Conservation (phyloP, 306 rosid genomes). For the Quercus dentata region DNA sequence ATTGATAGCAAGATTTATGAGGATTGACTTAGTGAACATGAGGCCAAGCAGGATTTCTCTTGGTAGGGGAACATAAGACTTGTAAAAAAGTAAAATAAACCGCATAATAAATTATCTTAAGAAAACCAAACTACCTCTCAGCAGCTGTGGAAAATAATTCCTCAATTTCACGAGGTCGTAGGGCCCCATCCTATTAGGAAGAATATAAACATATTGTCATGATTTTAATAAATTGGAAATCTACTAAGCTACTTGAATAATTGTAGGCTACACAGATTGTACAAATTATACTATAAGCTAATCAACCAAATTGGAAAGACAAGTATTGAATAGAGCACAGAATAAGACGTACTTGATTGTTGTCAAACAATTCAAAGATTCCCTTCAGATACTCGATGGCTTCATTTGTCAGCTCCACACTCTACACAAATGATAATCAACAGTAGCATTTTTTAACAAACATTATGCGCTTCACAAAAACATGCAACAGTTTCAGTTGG, state of each 20-base stretch:
- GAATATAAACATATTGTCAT: conserved; percentile 14
- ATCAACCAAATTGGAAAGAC: background rate
- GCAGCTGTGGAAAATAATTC: conserved; percentile 98
- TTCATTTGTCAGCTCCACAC: conserved; percentile 94
- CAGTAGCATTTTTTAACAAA: conserved; percentile 8
- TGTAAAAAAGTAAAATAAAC: conserved; percentile 5
- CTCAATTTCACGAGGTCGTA: conserved; percentile 78
- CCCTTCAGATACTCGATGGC: conserved; percentile 79
- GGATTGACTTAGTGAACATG: background rate
- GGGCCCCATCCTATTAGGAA: conserved; percentile 67
- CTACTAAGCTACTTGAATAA: conserved; percentile 5
- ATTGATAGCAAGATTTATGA: background rate
- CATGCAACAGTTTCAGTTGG: background rate
- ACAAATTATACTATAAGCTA: background rate
- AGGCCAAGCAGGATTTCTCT: background rate
- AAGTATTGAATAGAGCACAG: conserved; percentile 2
- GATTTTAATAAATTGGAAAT: conserved; percentile 7
- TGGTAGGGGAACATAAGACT: background rate
- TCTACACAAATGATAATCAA: conserved; percentile 52
- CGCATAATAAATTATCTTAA: background rate
- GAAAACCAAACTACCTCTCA: conserved; percentile 54
- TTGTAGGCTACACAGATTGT: background rate
- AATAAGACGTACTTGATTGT: conserved; percentile 61
- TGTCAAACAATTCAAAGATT: conserved; percentile 69
- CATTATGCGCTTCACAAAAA: background rate